These are phyloP conservation scores for Dujonia santamariae DNA, from an alignment of 1,139 yeast species.

Conservation along the genomic window DNA sequence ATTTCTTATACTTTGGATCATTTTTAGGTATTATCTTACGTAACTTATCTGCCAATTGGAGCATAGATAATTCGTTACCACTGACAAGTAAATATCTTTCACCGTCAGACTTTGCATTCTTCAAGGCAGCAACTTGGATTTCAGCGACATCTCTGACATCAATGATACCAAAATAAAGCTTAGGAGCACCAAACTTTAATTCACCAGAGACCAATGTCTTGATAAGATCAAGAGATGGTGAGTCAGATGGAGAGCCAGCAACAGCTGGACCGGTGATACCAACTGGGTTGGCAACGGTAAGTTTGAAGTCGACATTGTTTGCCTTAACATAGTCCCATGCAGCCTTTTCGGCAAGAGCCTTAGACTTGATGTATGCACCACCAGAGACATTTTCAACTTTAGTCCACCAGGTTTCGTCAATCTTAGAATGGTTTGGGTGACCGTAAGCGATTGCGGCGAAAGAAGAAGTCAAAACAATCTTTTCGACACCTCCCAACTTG, in stretches of 20 bases:
- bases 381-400: slow-evolving; percentile 9
- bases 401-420: slow-evolving; percentile 8
- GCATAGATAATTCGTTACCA: slow-evolving; percentile 1
- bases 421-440: slow-evolving; percentile 3
- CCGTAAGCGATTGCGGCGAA: slow-evolving; percentile 39
- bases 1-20: neutral
- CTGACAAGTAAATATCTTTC: slow-evolving; percentile 11
- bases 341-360: slow-evolving; percentile 13
- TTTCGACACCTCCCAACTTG: slow-evolving; percentile 45
- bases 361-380: slow-evolving; percentile 12
- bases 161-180: slow-evolving; percentile 7
- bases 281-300: slow-evolving; percentile 15
- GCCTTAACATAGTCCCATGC: slow-evolving; percentile 13
- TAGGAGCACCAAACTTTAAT: slow-evolving; percentile 7
- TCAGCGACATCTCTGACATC: slow-evolving; percentile 20
- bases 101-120: slow-evolving; percentile 10
- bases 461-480: slow-evolving; percentile 56
- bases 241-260: slow-evolving; percentile 4
- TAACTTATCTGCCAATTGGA: neutral
- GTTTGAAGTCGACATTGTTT: slow-evolving; percentile 10
- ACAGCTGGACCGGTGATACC: slow-evolving; percentile 17
- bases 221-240: slow-evolving; percentile 7
- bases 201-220: slow-evolving; percentile 6
- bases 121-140: slow-evolving; percentile 13
- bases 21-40: neutral